Evolutionary conservation across 495 filamentous ascomycete genomes (phyloP), one percentile per base, ranked within the genome.

Genomic region (Lasiosphaeris hirsuta): DNA sequence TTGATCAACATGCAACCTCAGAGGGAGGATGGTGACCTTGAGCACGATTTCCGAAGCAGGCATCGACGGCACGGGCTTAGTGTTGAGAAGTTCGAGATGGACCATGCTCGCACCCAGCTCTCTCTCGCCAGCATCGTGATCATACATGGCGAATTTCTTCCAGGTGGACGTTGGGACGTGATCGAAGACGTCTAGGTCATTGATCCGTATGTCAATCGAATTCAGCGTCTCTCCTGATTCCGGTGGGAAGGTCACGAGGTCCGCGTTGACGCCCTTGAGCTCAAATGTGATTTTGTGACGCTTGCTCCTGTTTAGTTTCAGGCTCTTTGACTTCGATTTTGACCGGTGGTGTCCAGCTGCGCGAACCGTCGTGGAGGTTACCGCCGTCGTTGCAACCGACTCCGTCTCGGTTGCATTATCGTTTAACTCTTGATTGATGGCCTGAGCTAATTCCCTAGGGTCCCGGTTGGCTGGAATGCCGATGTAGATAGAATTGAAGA

Each of bases 401-500:
- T 89, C 91, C 0, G 91, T 95, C 65, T 97, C 95, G 52, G 90
- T 96, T 7, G 81, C 82, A 46, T 89, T 77, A 61, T 97, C 95
- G 58, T 96, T 88, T 43, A 97, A 80, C 53, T 93, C 83, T 43
- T 86, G 84, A 68, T 95, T 96, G 70, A 99, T 93, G 46, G 89
- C 89, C 30, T 81, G 83, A 9, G 87, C 76, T 13, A 97, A 79
- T 36, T 95, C 90, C 9, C 78, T 79, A 7, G 90, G 90, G 65
- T 97, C 92, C 47, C 85, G 84, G 60, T 92, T 95, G 14, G 88
- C 81, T 3, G 92, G 87, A 44, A 99, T 90, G 17, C 89, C 92
- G 53, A 99, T 96, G 73, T 97, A 99, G 47, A 99, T 96, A 0
- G 94, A 97, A 63, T 97, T 97, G 81, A 99, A 99, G 17, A 99